phyloP scores from a whole-genome alignment of 2,329 filamentous ascomycete genomes.

The Tothia fuscella region DNA sequence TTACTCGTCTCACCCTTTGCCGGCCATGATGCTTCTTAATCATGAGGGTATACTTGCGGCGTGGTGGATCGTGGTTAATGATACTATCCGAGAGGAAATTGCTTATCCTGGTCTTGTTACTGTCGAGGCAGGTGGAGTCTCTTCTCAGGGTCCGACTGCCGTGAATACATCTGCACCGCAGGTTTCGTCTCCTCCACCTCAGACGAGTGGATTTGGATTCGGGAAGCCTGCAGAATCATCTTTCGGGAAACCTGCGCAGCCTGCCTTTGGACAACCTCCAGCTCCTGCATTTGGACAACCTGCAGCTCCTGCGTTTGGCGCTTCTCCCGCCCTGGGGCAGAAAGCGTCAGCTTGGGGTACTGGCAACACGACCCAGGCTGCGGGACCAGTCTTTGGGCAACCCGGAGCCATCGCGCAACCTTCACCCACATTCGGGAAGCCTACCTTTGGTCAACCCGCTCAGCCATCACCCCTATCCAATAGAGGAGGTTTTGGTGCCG shows the following conservation, averaged over 20 bases:
- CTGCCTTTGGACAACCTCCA: constrained; percentile 17
- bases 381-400: constrained; percentile 2
- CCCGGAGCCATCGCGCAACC: constrained; percentile 8
- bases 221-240: constrained; percentile 14
- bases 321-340: constrained; percentile 16
- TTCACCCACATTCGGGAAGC: constrained; percentile 12
- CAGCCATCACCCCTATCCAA: constrained; percentile 15
- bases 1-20: constrained; percentile 68
- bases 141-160: constrained; percentile 15
- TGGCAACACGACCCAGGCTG: constrained; percentile 5
- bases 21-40: constrained; percentile 74
- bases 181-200: constrained; percentile 9
- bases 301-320: constrained; percentile 7
- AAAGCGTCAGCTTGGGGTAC: constrained; percentile 19
- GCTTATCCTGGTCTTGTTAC: constrained; percentile 56
- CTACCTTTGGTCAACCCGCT: constrained; percentile 15
- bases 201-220: background rate
- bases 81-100: constrained; percentile 64
- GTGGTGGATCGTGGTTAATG: constrained; percentile 90
- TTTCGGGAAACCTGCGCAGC: constrained; percentile 17
- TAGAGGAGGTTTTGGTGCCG: constrained; percentile 20
- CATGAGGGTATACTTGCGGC: constrained; percentile 73
- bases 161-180: constrained; percentile 10
- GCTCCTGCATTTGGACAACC: constrained; percentile 15
- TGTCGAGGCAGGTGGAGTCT: constrained; percentile 12